Evolutionary conservation across 495 filamentous ascomycete species (phyloP), one percentile per base, ranked within the genome.

Genomic region (Lentithecium fluviatile): DNA sequence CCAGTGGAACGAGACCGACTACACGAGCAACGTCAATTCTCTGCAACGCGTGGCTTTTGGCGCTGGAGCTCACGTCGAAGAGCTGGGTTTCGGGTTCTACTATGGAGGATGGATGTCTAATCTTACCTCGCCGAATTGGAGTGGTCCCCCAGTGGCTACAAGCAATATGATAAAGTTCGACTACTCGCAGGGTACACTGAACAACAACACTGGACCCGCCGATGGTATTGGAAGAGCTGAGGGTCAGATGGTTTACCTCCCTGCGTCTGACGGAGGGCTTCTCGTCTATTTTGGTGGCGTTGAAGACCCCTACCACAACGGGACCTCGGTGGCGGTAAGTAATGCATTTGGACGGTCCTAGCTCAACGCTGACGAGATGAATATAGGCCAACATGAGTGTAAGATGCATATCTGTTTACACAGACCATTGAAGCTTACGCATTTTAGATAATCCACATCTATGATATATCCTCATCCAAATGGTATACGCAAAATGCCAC

Each of bases 401-500:
- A 66, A 69, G 66, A 47, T 20, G n/a, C 8, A 15, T 20, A 7
- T 11, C 8, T 19, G 2, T 1, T 26, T 46, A 17, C 5, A 32
- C 5, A 49, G 42, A 19, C n/a, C 13, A 26, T 56, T 38, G 11
- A 46, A 56, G 23, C 57, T 20, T 58, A 29, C 32, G 10, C 19
- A 6, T 23, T 34, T 6, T 47, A 70, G 47, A 49, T 50, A 10
- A 82, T 83, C 19, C 77, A 77, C 49, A 57, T 84, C 13, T 84
- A 78, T 63, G 80, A 85, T 63, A 72, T 83, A 23, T 60, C 70
- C 24, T 78, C 70, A 23, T 73, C 73, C 0, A 78, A 75, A 56
- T 85, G 81, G 82, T 84, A 84, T 53, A 68, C 58, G 0, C 81
- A 84, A 62, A 77, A 67, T 1, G 77, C 81, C 1, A 74, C 71